Percentiles rank a stretch among this genome's conserved stretches.
phyloP scores from a whole-genome alignment of 371 early-diverging fungal species.

The Choanephora cucurbitarum region DNA sequence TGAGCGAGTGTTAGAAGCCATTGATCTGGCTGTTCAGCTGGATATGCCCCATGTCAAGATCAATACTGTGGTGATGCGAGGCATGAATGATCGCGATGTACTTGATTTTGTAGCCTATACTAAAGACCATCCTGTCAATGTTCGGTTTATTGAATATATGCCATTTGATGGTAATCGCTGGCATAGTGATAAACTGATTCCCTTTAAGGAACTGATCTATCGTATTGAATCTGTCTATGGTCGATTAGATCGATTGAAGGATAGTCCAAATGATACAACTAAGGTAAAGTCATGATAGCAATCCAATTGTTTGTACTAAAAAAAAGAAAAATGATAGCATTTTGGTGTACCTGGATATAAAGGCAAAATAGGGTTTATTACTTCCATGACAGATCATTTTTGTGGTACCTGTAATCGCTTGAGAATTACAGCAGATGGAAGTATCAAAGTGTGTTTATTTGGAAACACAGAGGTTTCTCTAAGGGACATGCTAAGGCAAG shows the following conservation, averaged over 20 bases:
- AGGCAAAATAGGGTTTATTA: conserved; percentile 93
- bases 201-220: conserved; percentile 76
- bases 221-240: conserved; percentile 61
- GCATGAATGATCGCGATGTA: conserved; percentile 84
- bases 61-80: conserved; percentile 89
- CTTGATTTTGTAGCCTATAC: conserved; percentile 84
- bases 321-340: too few relatives aligned
- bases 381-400: conserved; percentile 95
- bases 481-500: conserved; percentile 75
- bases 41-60: conserved; percentile 80
- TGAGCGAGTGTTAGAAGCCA: conserved; percentile 73
- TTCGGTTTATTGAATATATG: conserved; percentile 97
- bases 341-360: conserved; percentile 73
- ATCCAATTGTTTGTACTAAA: too few relatives aligned
- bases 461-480: conserved; percentile 87
- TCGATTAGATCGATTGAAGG: conserved; percentile 59
- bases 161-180: conserved; percentile 95
- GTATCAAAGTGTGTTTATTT: conserved; percentile 91
- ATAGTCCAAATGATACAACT: conserved; percentile 85
- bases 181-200: conserved; percentile 81
- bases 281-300: conserved; percentile 68
- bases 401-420: conserved; percentile 92
- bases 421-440: conserved; percentile 93
- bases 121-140: conserved; percentile 67
- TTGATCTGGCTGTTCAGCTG: conserved; percentile 67